A percentile compares a stretch with the other conserved stretches of the same genome.
phyloP scores from a whole-genome alignment of 345 rosid species.

The Aegle marmelos region DNA sequence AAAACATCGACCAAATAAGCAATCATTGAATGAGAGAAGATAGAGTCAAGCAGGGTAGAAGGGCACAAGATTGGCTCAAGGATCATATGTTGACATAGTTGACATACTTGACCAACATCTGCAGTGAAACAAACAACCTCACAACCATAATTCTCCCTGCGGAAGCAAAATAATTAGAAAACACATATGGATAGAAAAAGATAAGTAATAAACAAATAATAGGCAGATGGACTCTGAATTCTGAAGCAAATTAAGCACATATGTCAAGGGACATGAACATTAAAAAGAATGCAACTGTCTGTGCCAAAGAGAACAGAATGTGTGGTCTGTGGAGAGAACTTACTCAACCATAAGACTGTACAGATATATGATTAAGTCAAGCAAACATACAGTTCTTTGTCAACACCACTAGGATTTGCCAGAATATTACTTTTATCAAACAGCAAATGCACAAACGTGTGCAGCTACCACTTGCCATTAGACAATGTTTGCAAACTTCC shows the following conservation, averaged over 20 bases:
- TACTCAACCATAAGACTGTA: not conserved
- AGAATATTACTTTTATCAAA: not conserved
- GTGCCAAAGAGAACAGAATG: not conserved
- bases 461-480: not conserved
- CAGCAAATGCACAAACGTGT: not conserved
- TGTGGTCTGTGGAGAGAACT: not conserved
- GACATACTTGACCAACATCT: slow-evolving; percentile 92
- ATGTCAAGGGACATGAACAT: not conserved
- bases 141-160: slow-evolving; percentile 95
- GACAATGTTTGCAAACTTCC: not conserved
- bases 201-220: not conserved
- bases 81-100: not conserved
- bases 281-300: not conserved
- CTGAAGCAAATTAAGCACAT: not conserved
- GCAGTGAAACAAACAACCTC: slow-evolving; percentile 99
- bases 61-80: not conserved
- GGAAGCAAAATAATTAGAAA: slow-evolving; percentile 10
- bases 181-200: not conserved
- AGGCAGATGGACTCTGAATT: not conserved
- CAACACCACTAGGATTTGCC: not conserved
- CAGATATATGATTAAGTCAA: not conserved
- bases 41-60: not conserved
- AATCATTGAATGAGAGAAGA: not conserved
- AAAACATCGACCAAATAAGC: not conserved
- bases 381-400: not conserved